These are phyloP conservation scores for Globisporangium splendens DNA, from an alignment of 352 stramenopile genomes.

Conservation along the genomic window DNA sequence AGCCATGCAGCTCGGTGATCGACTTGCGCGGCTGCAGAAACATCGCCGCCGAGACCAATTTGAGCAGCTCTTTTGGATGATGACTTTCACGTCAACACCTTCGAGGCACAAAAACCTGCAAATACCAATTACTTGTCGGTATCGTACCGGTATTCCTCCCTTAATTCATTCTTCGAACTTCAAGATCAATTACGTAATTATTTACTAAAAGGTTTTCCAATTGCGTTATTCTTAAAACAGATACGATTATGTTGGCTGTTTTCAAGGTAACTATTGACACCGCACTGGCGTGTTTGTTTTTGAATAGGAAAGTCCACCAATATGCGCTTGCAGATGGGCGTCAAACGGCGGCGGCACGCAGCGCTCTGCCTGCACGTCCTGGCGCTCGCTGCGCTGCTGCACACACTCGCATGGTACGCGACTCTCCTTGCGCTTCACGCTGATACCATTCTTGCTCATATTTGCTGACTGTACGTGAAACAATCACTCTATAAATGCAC, in stretches of 20 bases:
- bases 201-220: not conserved
- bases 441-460: not conserved
- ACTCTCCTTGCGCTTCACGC: not conserved
- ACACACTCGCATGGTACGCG: not conserved
- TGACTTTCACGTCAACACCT: slow-evolving; percentile 7
- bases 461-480: not conserved
- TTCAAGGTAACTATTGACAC: not conserved
- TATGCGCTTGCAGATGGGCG: not conserved
- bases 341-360: not conserved
- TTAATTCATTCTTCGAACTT: slow-evolving; percentile 4
- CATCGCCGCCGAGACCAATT: slow-evolving; percentile 23
- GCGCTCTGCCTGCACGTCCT: slow-evolving; percentile 7
- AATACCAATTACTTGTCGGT: not conserved
- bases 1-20: slow-evolving; percentile 65
- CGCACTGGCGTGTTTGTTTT: not conserved
- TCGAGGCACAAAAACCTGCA: not conserved
- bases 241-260: too few relatives aligned
- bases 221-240: not conserved
- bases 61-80: not conserved
- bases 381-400: slow-evolving; percentile 4
- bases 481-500: not conserved
- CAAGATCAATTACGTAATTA: slow-evolving; percentile 1
- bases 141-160: not conserved
- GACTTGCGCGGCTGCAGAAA: slow-evolving; percentile 65
- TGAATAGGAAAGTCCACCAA: too few relatives aligned